A percentile compares a stretch with the other conserved stretches of the same genome.
phyloP scores from a whole-genome alignment of 208 protist genomes.

The Strigomonas galati region DNA sequence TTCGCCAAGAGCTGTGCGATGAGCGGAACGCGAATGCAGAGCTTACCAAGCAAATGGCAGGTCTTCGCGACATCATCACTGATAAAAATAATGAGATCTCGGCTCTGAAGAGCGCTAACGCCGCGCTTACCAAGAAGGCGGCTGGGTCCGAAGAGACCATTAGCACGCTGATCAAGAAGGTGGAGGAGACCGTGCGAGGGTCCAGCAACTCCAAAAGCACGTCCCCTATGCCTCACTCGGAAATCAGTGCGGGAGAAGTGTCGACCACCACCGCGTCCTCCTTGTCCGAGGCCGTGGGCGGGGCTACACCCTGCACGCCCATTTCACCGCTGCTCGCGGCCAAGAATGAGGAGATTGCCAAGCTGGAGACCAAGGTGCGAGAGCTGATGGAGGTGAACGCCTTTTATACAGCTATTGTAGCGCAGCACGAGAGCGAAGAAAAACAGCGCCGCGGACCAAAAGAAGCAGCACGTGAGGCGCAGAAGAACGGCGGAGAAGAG shows the following conservation, averaged over 20 bases:
- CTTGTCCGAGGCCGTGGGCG: too few relatives aligned
- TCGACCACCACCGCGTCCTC: background rate
- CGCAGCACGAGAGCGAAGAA: slow-evolving; percentile 69
- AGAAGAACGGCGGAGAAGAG: background rate
- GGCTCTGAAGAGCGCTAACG: slow-evolving; percentile 48
- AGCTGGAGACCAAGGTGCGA: slow-evolving; percentile 52
- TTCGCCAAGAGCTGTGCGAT: slow-evolving; percentile 32
- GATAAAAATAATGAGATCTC: slow-evolving; percentile 57
- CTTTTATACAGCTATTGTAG: slow-evolving; percentile 78
- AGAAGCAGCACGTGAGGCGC: background rate
- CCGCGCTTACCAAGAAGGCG: slow-evolving; percentile 58
- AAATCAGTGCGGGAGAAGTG: background rate
- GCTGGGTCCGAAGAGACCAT: slow-evolving; percentile 78
- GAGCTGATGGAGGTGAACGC: slow-evolving; percentile 77
- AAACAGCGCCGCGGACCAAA: background rate
- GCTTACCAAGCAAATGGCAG: slow-evolving; percentile 38
- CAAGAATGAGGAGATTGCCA: slow-evolving; percentile 62
- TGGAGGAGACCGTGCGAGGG: slow-evolving; percentile 33
- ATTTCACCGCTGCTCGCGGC: slow-evolving; percentile 21
- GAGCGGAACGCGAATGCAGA: slow-evolving; percentile 30
- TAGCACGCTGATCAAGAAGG: slow-evolving; percentile 49
- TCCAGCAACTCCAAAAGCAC: background rate
- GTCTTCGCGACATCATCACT: slow-evolving; percentile 35
- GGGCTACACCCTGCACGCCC: slow-evolving; percentile 18
- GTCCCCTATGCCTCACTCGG: background rate